Evolutionary conservation across 2,329 filamentous ascomycete genomes (phyloP).

Genomic region (Stemphylium lycopersici): DNA sequence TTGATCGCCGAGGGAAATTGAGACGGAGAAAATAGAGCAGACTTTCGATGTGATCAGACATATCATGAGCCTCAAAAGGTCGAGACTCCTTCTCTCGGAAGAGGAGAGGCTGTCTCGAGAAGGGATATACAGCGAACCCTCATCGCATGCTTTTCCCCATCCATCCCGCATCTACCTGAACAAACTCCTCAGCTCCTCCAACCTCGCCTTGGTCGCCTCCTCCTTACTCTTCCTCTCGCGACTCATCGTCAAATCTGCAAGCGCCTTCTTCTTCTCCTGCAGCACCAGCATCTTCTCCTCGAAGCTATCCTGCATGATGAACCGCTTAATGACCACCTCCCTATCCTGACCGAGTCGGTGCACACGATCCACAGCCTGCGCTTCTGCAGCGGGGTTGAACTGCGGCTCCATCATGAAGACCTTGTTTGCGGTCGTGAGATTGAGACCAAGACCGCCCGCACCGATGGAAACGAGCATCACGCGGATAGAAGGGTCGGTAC

Average conservation of each 20-base stretch:
- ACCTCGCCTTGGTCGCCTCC: slow-evolving; percentile 68
- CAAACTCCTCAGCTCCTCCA: slow-evolving; percentile 66
- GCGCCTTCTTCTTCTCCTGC: slow-evolving; percentile 89
- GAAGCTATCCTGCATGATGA: slow-evolving; percentile 88
- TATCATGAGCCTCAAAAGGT: too few relatives aligned
- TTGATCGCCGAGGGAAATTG: too few relatives aligned
- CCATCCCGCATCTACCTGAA: slow-evolving; percentile 49
- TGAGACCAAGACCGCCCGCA: slow-evolving; percentile 89
- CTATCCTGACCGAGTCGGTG: slow-evolving; percentile 71
- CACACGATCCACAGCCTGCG: slow-evolving; percentile 92
- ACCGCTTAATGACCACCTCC: slow-evolving; percentile 84
- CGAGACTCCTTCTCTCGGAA: too few relatives aligned
- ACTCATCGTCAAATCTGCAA: slow-evolving; percentile 75
- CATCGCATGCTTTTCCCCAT: too few relatives aligned
- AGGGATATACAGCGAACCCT: too few relatives aligned
- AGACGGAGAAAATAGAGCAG: too few relatives aligned
- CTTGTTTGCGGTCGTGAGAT: slow-evolving; percentile 81
- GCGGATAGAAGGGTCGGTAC: slow-evolving; percentile 70
- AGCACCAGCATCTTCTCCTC: slow-evolving; percentile 92
- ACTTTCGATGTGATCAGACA: too few relatives aligned
- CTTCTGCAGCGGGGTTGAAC: slow-evolving; percentile 94
- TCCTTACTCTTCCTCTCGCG: slow-evolving; percentile 61
- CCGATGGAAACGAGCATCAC: slow-evolving; percentile 92
- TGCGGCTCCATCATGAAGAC: slow-evolving; percentile 99
- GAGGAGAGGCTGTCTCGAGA: too few relatives aligned